phyloP scores from a whole-genome alignment of 2,329 filamentous ascomycete genomes.

The Pestalotiopsis sp. region DNA sequence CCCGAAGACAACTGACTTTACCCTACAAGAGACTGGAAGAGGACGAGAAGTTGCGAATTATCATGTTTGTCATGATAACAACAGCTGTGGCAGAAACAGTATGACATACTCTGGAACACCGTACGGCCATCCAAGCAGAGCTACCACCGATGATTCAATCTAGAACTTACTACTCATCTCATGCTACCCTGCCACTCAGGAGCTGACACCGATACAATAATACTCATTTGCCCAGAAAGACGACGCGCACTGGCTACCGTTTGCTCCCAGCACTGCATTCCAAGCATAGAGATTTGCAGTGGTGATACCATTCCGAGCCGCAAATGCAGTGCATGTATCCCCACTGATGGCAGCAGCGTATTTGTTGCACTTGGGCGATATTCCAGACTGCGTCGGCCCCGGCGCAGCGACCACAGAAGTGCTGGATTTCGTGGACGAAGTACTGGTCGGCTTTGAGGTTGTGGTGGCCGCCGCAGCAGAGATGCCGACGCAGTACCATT shows the following conservation, averaged over 20 bases:
- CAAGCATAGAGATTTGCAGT: slow-evolving; percentile 6
- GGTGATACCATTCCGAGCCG: slow-evolving; percentile 4
- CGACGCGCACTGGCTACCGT: slow-evolving; percentile 27
- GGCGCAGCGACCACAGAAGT: slow-evolving; percentile 14
- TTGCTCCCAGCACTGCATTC: slow-evolving; percentile 21
- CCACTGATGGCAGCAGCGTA: slow-evolving; percentile 26
- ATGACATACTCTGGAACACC: too few relatives aligned
- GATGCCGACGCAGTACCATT: slow-evolving; percentile 29
- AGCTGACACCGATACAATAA: slow-evolving; percentile 25
- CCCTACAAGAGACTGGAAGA: too few relatives aligned
- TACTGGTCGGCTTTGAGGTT: not conserved
- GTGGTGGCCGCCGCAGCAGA: not conserved
- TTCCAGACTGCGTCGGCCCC: slow-evolving; percentile 29
- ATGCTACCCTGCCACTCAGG: not conserved
- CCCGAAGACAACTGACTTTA: too few relatives aligned
- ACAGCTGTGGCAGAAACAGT: too few relatives aligned
- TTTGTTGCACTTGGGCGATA: slow-evolving; percentile 29
- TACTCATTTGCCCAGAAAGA: slow-evolving; percentile 25
- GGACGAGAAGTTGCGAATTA: too few relatives aligned
- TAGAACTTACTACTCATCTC: too few relatives aligned
- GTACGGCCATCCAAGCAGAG: too few relatives aligned
- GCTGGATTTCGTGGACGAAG: not conserved
- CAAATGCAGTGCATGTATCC: slow-evolving; percentile 24
- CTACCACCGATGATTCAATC: too few relatives aligned
- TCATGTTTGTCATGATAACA: too few relatives aligned